Conservation (phyloP, 1,284 basidiomycete genomes). For the Afroboletus lepidellus region DNA sequence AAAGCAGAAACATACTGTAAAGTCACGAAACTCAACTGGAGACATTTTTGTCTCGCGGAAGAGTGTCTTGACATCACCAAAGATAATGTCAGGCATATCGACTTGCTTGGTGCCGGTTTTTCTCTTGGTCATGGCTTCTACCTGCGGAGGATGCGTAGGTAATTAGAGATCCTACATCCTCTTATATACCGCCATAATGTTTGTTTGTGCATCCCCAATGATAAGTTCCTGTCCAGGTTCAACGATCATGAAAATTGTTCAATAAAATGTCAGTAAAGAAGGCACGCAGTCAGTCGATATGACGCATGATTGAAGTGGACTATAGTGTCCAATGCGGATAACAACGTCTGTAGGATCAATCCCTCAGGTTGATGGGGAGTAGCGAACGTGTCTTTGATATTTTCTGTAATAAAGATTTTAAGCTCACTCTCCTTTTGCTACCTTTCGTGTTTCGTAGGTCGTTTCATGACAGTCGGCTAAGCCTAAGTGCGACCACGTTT, state of each 20-base stretch:
- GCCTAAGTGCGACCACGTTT: background rate
- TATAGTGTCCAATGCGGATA: slow-evolving; percentile 10
- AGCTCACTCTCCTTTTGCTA: background rate
- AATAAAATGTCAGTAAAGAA: background rate
- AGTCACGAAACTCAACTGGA: background rate
- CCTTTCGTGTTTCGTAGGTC: too few species aligned
- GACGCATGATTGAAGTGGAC: slow-evolving; percentile 1
- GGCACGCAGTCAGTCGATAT: slow-evolving; percentile 18
- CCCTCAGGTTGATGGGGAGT: background rate
- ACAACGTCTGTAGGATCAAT: slow-evolving; percentile 1
- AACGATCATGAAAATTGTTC: background rate
- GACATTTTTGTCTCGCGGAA: background rate
- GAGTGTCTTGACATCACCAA: background rate
- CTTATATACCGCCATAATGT: slow-evolving; percentile 3
- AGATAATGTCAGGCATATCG: background rate
- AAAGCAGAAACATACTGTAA: slow-evolving; percentile 13
- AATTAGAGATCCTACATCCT: background rate
- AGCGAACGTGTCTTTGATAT: slow-evolving; percentile 17
- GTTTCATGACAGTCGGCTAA: too few species aligned
- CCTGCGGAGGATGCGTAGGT: background rate
- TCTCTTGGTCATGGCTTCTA: background rate
- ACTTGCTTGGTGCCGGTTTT: background rate
- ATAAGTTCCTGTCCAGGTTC: slow-evolving; percentile 10
- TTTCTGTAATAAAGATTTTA: too few species aligned
- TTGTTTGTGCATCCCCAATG: slow-evolving; percentile 11